Evolutionary conservation across 768 basidiomycete species (phyloP).

Genomic region (Boletellus ananiceps): DNA sequence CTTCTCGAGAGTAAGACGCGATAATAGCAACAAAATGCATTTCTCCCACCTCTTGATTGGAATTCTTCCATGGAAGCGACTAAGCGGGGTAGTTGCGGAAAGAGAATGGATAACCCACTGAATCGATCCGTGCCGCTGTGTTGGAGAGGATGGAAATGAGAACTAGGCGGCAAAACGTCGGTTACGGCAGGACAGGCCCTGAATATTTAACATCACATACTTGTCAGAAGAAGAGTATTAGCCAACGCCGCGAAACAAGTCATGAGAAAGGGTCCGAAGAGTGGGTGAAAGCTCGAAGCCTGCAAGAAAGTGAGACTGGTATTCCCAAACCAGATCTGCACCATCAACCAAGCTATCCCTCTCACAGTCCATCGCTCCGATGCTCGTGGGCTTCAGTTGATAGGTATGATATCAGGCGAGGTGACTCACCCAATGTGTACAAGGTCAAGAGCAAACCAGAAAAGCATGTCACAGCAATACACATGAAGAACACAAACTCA

Average conservation of each 20-base stretch:
- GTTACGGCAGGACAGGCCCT: background rate
- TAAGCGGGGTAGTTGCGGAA: background rate
- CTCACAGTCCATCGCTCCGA: constrained; percentile 31
- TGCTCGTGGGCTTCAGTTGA: constrained; percentile 26
- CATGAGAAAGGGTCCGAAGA: constrained; percentile 80
- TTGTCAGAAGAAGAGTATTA: constrained; percentile 76
- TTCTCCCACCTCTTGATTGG: constrained; percentile 49
- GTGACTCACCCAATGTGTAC: constrained; percentile 42
- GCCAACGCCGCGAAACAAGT: constrained; percentile 73
- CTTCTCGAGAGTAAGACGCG: constrained; percentile 36
- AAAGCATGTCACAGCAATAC: constrained; percentile 73
- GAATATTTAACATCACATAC: constrained; percentile 37
- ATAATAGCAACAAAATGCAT: background rate
- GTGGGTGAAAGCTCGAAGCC: constrained; percentile 56
- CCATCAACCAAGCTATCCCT: constrained; percentile 76
- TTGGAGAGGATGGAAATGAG: constrained; percentile 90
- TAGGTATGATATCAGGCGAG: constrained; percentile 13
- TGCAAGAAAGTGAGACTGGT: constrained; percentile 57
- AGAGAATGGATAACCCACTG: constrained; percentile 32
- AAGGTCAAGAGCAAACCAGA: constrained; percentile 66
- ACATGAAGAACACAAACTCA: constrained; percentile 76
- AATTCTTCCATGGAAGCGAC: constrained; percentile 38
- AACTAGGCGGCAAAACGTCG: constrained; percentile 28
- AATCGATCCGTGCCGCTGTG: constrained; percentile 76
- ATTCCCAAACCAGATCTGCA: constrained; percentile 85